Evolutionary conservation across 495 filamentous ascomycete species (phyloP).

Genomic region (Penicillium pancosmium): DNA sequence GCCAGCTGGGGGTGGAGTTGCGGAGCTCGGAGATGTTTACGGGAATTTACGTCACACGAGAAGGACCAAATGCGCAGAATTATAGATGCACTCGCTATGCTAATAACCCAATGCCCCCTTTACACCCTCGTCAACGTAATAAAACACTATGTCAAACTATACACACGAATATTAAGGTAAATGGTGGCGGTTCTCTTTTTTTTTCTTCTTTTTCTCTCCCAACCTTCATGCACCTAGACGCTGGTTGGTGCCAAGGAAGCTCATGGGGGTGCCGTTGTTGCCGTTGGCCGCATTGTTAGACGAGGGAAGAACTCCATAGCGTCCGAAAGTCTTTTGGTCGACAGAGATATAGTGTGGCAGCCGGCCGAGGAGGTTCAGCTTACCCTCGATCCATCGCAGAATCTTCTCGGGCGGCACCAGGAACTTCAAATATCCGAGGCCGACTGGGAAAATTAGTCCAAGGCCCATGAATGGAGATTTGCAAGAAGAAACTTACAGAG

Average conservation of each 20-base stretch:
- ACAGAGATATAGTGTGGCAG: constrained; percentile 88
- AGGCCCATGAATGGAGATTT: not conserved
- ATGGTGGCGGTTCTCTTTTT: constrained; percentile 4
- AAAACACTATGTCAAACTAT: constrained; percentile 32
- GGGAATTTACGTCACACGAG: constrained; percentile 30
- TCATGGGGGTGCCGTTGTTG: constrained; percentile 55
- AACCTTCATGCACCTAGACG: constrained; percentile 60
- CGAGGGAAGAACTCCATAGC: constrained; percentile 83
- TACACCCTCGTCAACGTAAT: constrained; percentile 13
- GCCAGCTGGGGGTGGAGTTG: constrained; percentile 5
- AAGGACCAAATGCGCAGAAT: constrained; percentile 29
- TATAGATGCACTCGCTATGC: constrained; percentile 31
- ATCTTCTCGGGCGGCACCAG: constrained; percentile 81
- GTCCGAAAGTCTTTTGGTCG: constrained; percentile 95
- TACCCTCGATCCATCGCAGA: constrained; percentile 81
- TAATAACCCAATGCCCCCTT: constrained; percentile 27
- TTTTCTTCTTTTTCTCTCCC: not conserved
- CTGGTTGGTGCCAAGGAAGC: constrained; percentile 62
- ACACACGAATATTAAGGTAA: constrained; percentile 34
- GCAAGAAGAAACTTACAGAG: constrained; percentile 59
- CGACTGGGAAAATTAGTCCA: constrained; percentile 55
- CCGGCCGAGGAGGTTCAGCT: constrained; percentile 77
- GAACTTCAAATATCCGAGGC: constrained; percentile 80
- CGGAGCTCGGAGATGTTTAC: constrained; percentile 29
- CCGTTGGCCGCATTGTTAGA: constrained; percentile 33